phyloP scores from a whole-genome alignment of 2,329 filamentous ascomycete species.

The Furcasterigmium sp. region DNA sequence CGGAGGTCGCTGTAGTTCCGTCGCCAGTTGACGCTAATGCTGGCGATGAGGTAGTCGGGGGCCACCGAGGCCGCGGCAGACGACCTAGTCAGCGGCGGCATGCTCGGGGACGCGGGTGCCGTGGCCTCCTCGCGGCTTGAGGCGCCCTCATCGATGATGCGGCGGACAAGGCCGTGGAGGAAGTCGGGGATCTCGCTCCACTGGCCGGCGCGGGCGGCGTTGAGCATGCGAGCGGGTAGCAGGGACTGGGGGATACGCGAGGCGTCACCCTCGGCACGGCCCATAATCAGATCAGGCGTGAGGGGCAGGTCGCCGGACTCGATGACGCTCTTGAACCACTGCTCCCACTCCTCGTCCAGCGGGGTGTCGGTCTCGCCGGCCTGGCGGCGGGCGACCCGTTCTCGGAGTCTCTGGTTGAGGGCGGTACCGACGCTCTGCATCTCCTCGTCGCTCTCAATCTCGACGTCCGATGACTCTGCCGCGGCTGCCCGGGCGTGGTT shows the following conservation, averaged over 20 bases:
- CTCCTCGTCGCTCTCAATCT: constrained; percentile 46
- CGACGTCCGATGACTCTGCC: constrained; percentile 8
- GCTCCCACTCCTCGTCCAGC: constrained; percentile 69
- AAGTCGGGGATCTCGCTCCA: constrained; percentile 55
- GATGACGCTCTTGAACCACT: constrained; percentile 67
- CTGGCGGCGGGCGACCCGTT: constrained; percentile 57
- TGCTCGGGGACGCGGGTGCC: background rate
- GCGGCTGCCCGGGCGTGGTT: constrained; percentile 6
- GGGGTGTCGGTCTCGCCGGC: constrained; percentile 52
- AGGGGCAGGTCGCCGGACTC: constrained; percentile 54
- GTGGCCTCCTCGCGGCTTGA: constrained; percentile 5
- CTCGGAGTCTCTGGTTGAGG: constrained; percentile 59
- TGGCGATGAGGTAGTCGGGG: constrained; percentile 7
- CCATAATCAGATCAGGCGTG: constrained; percentile 35
- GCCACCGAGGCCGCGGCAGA: constrained; percentile 3
- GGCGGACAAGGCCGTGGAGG: constrained; percentile 47
- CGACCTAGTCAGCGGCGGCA: constrained; percentile 3
- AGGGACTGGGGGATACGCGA: constrained; percentile 25
- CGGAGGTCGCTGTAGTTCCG: constrained; percentile 29
- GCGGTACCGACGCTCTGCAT: constrained; percentile 52
- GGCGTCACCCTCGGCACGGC: constrained; percentile 27
- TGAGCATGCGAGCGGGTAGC: constrained; percentile 47
- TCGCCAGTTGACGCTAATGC: constrained; percentile 9
- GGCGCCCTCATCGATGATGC: constrained; percentile 35
- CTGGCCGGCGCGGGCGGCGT: constrained; percentile 47